Base-by-base conservation (phyloP, 2,329 filamentous ascomycete species). In the Epichloe gansuensis region DNA sequence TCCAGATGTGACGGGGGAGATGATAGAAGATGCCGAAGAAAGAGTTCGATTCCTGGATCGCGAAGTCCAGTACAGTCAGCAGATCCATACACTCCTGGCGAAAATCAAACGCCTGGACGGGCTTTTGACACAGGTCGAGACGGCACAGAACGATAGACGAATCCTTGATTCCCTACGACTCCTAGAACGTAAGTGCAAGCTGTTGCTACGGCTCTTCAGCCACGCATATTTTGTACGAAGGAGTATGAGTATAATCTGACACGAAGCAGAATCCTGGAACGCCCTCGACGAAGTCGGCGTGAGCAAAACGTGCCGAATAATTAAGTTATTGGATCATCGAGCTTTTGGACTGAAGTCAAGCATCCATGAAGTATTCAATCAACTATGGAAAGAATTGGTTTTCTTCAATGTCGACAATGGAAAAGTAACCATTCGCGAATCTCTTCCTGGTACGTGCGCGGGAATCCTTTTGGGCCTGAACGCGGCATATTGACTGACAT, bases 381-480 rank as follows among this genome's bases (percentile, higher is more conserved):
- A 74, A 51, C 76, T 82, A n/a, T 96, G 89, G 88, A 77, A 78
- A 53, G 71, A 75, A 0, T 71, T 91, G 43, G 71, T 95, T 12
- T 67, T 73, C 1, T 67, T 89, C 17, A 80, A 91, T 60, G 65
- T 72, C 1, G 71, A 77, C 23, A 67, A 71, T 8, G 70, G 72
- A 8, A 74, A 68, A 45, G 68, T 93, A 7, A 74, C 71, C 0
- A 75, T 94, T 36, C 71, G 70, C 27, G 70, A 75, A 12, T 68
- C 67, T 17, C 68, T 73, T 27, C 64, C 77, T 64, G 73, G 80
- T 82, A 65, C 47, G 66, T 47, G 5, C 13, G 36, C 31, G 36
- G 21, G n/a, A 13, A 23, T 15, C 12, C 17, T 27, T 7, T 13
- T n/a, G 27, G 13, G 17, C 12, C 36, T 25, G 27, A 17, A 23